Base-by-base conservation (phyloP, 1,139 yeast species). In the Pichia sp. region DNA sequence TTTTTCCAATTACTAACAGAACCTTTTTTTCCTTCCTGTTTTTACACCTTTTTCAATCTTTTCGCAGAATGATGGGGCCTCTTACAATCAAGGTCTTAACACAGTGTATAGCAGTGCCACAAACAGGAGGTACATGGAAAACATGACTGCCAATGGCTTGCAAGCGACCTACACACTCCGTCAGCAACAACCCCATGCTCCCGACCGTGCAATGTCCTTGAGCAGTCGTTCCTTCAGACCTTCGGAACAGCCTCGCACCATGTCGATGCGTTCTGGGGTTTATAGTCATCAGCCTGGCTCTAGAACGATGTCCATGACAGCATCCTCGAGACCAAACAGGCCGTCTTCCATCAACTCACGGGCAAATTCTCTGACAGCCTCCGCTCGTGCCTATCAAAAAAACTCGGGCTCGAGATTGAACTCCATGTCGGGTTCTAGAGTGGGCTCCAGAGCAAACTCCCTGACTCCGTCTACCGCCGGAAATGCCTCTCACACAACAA, bases 201-300 rank as follows among this genome's bases (percentile, higher is more conserved):
- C 13, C 4, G 55, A 65, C 41, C 56, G 63, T 8, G 56, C 71
- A 36, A 60, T 67, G 67, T 63, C 63, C 8, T 59, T 66, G 15
- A 61, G 66, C 7, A 56, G 58, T 13, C 48, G 64, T 11, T 54
- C 52, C 30, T 15, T 61, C 8, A 29, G 59, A 38, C 38, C 49
- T 11, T 41, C 53, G 6, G 57, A 57, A 5, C 59, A 52, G 6
- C 56, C 55, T 41, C 57, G 70, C 19, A 56, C 70, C 13, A 65
- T 67, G 68, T 67, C 59, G 19, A 58, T 47, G 53, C 53, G 53
- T 26, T 49, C 55, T 5, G 51, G 32, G 32, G 36, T 16, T n/a
- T 31, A 30, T 16, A 8, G 15, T 32, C 15, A 40, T 6, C 48
- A 44, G 15, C 30, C 30, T 30, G 31, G 34, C 4, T 54, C 61